Evolutionary conservation across 352 stramenopile species (phyloP), one percentile per base, ranked within the genome.

Genomic region (Globisporangium recalcitrans): DNA sequence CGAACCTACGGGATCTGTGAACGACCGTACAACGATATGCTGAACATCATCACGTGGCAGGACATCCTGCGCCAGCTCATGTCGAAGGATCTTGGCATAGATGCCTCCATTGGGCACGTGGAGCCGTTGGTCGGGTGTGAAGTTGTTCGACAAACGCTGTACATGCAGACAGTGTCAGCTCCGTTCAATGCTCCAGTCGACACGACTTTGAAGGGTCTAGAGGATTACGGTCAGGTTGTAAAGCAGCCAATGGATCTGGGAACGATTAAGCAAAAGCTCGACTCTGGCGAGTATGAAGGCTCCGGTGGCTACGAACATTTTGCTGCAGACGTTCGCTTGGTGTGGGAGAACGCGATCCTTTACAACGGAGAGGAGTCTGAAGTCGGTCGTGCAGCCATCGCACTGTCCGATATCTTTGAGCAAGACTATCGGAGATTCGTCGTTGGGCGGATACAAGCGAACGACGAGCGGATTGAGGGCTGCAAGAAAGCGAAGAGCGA

Each of bases 161-260:
- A 88, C 40, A 90, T 88, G 77, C 85, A 94, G 53, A 83, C 80
- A 4, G 88, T 88, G 26, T 91, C 85, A 31, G 66, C 71, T 9
- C 81, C 85, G 7, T 97, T 97, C 64, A 88, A 93, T 26, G 60
- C 74, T 29, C 90, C 90, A 4, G 90, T 97, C 13, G 86, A 96
- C 56, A 87, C 71, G 40, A 76, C 74, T 26, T 40, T 77, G 7
- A 86, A 96, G 58, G 86, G 86, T 3, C 67, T 97, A 2, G 76
- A 92, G 67, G 90, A 97, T 65, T 97, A 97, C 52, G 58, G 76
- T 7, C 71, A 93, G 34, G 67, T 94, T 44, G 73, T 97, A 22
- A 97, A 96, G 65, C 75, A 78, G 24, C 91, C 91, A 21, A 97
- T 97, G 86, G 91, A 97, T 75, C 63, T 97, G 16, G 84, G 87